Evolutionary conservation across 345 rosid species (phyloP), one percentile per base, ranked within the genome.

Genomic region (Physaria fendleri): DNA sequence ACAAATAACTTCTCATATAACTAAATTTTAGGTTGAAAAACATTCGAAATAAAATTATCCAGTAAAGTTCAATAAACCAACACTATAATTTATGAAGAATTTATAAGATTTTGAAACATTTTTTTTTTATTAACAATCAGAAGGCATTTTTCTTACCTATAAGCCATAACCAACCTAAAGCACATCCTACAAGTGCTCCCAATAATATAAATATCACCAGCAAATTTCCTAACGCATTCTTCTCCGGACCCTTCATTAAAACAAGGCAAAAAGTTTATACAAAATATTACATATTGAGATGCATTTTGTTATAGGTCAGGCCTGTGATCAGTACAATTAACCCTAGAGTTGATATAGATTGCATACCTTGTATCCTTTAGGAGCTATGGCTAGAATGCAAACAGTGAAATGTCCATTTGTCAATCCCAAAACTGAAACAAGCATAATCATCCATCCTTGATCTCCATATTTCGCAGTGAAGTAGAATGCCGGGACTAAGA

Each of bases 181-280:
- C 33, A 46, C 83, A 82, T 6, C 98, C 95, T 0, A 81, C 56
- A 73, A 81, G 22, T 33, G 54, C 54, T 44, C 69, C 69, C 54
- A 61, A 54, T 64, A 54, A 25, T 12, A 64, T 24, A 64, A 43
- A 83, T 8, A 85, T 21, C 41, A 89, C 94, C 15, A 85, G 85
- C 65, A 89, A 42, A 55, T 92, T 92, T 9, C 99, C 97, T 58
- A 93, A 37, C 0, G 97, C 99, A 68, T 93, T 93, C 65, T 85
- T 84, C 79, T 87, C 95, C 2, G 95, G 97, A 10, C 95, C 97
- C 97, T 85, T 41, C 69, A 74, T n/a, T n/a, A n/a, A n/a, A n/a
- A n/a, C n/a, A n/a, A n/a, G n/a, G n/a, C n/a, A n/a, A n/a, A n/a
- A n/a, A n/a, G n/a, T n/a, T n/a, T n/a, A n/a, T n/a, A n/a, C n/a